A percentile compares a stretch with the other conserved stretches of the same genome.
These are phyloP conservation scores for Basidioascus undulatus DNA, from an alignment of 768 basidiomycete genomes.

Conservation along the genomic window DNA sequence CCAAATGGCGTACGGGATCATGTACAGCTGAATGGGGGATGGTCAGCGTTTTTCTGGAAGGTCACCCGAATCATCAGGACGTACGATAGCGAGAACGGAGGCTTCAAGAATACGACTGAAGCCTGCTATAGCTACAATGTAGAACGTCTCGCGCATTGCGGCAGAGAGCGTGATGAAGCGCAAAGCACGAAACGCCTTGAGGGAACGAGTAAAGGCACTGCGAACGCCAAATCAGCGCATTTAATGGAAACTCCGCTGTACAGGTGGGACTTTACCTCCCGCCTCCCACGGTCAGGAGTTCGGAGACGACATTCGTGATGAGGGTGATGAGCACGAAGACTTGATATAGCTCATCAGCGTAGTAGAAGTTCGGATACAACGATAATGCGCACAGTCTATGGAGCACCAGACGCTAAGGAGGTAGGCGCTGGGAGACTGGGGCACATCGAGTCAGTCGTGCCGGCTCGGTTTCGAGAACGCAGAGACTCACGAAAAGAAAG, in stretches of 20 bases:
- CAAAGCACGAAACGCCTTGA: constrained; percentile 71
- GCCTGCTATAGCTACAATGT: constrained; percentile 35
- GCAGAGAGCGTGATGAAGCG: constrained; percentile 73
- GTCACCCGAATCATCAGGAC: too few relatives aligned
- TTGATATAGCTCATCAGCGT: too few relatives aligned
- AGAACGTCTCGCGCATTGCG: constrained; percentile 64
- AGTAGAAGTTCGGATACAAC: too few relatives aligned
- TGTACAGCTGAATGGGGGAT: too few relatives aligned
- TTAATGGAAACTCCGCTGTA: too few relatives aligned
- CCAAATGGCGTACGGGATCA: constrained; percentile 84
- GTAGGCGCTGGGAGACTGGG: constrained; percentile 82
- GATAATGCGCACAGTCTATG: constrained; percentile 62
- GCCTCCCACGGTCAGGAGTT: constrained; percentile 1
- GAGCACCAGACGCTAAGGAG: constrained; percentile 77
- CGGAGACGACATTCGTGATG: constrained; percentile 10
- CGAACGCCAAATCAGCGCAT: constrained; percentile 61
- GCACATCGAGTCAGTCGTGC: too few relatives aligned
- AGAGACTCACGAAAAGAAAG: too few relatives aligned
- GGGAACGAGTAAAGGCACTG: constrained; percentile 52
- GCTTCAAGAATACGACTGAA: constrained; percentile 67
- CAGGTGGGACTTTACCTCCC: too few relatives aligned
- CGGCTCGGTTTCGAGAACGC: too few relatives aligned
- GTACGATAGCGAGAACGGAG: constrained; percentile 64
- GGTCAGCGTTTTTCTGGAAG: too few relatives aligned
- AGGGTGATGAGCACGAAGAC: constrained; percentile 29